A percentile compares a stretch with the other conserved stretches of the same genome.
Conservation (phyloP, 768 basidiomycete genomes). For the Mycena albidolilacea region DNA sequence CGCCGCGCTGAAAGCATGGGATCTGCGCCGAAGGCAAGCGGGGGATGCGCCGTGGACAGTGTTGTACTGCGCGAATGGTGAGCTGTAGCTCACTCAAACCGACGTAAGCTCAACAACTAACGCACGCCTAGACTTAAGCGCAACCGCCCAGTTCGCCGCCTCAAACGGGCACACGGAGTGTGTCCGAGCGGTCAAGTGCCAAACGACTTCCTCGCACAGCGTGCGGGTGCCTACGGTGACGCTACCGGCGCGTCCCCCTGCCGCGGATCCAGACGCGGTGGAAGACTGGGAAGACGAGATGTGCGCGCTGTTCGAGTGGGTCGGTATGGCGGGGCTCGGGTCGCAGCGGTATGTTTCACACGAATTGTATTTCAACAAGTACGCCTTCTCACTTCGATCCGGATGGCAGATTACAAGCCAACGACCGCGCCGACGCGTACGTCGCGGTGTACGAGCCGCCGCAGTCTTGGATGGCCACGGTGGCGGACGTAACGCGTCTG, state of each 20-base stretch:
- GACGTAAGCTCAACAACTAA: background rate
- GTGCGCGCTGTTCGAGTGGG: constrained; percentile 76
- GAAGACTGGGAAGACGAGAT: constrained; percentile 68
- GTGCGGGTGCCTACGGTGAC: constrained; percentile 27
- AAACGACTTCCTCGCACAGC: constrained; percentile 11
- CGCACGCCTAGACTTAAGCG: constrained; percentile 15
- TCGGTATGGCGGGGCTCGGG: constrained; percentile 77
- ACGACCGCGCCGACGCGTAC: constrained; percentile 79
- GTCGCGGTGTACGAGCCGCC: constrained; percentile 77
- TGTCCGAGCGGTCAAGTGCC: constrained; percentile 44
- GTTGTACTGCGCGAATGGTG: constrained; percentile 54
- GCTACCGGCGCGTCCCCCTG: constrained; percentile 17
- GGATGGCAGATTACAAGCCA: constrained; percentile 64
- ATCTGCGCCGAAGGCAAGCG: constrained; percentile 53
- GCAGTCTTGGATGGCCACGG: constrained; percentile 48
- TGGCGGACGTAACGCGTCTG: constrained; percentile 67
- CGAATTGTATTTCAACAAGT: constrained; percentile 1
- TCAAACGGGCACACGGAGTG: constrained; percentile 22
- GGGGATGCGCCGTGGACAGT: constrained; percentile 62
- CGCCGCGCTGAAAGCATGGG: constrained; percentile 65
- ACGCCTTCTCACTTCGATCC: background rate
- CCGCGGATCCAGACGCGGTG: constrained; percentile 44
- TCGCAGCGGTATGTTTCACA: constrained; percentile 68
- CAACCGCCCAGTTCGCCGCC: constrained; percentile 19
- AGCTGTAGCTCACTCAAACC: background rate